Evolutionary conservation across 371 early-diverging fungal genomes (phyloP), one percentile per base, ranked within the genome.

Genomic region (Smittium mucronatum): DNA sequence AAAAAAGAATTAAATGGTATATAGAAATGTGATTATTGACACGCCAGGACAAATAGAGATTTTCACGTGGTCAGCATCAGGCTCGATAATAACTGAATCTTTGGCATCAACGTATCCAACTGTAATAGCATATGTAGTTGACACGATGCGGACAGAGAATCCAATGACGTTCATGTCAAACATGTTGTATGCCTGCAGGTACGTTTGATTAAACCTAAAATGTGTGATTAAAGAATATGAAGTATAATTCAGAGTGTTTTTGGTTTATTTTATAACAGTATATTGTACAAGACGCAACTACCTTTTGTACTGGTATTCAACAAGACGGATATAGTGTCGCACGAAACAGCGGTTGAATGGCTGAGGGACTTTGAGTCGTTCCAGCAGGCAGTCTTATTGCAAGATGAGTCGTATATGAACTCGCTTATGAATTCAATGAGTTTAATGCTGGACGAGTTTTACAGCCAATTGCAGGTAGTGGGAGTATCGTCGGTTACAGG

Each of bases 1-100:
- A 47, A 47, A 47, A 25, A 25, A n/a, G 33, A 30, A 33, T 65
- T 65, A 65, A 25, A 25, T 65, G n/a, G 32, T 33, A 68, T 2
- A 31, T 57, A 69, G 69, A 28, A 63, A 69, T 58, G 69, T 69
- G 32, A 60, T 98, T 21, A 85, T 99, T n/a, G 99, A 99, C 80
- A 99, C 99, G 17, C 99, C 99, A 35, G 99, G 99, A 28, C 99
- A 99, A 80, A 99, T 99, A 73, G 99, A 99, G 82, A 95, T 98
- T 70, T 99, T 99, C 83, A 99, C 98, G 25, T 99, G 99, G 97
- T 97, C 98, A 36, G 97, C 99, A 11, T 93, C 97, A 8, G 99
- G 99, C 31, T 84, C 93, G 36, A 97, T 99, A 73, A 94, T 99
- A 74, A 93, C 96, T 1, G 95, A 97, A 72, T 88, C 94, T 1